A percentile compares a stretch with the other conserved stretches of the same genome.
Evolutionary conservation across 2,329 filamentous ascomycete genomes (phyloP).

Genomic region (Fusarium heterosporum): DNA sequence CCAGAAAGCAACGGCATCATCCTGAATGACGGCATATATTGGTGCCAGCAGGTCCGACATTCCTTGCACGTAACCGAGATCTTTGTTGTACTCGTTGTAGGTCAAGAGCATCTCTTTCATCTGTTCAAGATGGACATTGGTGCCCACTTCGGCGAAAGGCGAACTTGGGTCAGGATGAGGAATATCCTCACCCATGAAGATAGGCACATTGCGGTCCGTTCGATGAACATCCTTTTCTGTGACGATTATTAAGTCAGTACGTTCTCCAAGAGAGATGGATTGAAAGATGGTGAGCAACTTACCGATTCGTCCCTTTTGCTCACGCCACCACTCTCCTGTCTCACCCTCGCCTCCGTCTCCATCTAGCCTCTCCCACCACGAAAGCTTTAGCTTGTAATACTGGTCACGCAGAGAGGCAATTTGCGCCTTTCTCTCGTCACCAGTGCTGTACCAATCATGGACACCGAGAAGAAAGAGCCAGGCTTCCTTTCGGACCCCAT

Average conservation of each 20-base stretch:
- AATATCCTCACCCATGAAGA: constrained; percentile 96
- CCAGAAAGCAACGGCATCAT: constrained; percentile 98
- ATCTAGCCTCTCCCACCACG: constrained; percentile 95
- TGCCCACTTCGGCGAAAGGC: constrained; percentile 91
- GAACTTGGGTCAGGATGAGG: constrained; percentile 97
- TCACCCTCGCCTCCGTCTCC: constrained; percentile 84
- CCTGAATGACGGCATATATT: constrained; percentile 96
- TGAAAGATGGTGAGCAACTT: constrained; percentile 54
- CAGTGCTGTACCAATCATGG: constrained; percentile 91
- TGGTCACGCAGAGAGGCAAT: constrained; percentile 89
- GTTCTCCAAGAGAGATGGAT: constrained; percentile 1
- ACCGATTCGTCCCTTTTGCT: constrained; percentile 95
- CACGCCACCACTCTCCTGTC: constrained; percentile 94
- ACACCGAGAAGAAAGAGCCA: constrained; percentile 96
- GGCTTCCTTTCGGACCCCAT: constrained; percentile 94
- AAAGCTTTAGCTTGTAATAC: constrained; percentile 91
- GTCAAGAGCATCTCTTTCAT: constrained; percentile 99
- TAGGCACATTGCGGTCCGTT: constrained; percentile 92
- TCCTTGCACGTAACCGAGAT: constrained; percentile 96
- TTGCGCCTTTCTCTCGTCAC: constrained; percentile 84
- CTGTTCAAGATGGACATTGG: constrained; percentile 97
- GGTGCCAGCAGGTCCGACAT: constrained; percentile 98
- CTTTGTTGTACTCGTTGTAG: constrained; percentile 97
- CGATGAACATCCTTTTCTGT: constrained; percentile 98
- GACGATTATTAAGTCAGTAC: constrained; percentile 39